A percentile compares a stretch with the other conserved stretches of the same genome.
These are phyloP conservation scores for Phycomyces blakesleeanus DNA, from an alignment of 192 early-diverging fungal genomes.

Conservation along the genomic window DNA sequence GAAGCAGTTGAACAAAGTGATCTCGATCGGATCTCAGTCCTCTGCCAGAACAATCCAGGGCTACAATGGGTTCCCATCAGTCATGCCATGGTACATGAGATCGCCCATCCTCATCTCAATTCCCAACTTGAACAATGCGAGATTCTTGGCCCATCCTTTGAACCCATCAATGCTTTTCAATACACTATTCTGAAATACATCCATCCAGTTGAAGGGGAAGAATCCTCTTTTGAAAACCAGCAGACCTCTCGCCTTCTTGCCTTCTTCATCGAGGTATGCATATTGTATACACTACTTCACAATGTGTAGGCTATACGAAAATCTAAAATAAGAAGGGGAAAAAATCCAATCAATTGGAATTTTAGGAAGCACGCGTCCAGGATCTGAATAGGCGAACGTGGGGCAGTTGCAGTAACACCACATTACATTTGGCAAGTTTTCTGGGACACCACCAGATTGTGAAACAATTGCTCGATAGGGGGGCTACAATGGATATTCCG, in stretches of 20 bases:
- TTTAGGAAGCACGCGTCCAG: slow-evolving; percentile 16
- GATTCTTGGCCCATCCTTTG: slow-evolving; percentile 11
- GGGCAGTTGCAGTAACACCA: slow-evolving; percentile 25
- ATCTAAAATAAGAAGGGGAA: background rate
- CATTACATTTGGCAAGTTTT: slow-evolving; percentile 22
- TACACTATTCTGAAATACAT: slow-evolving; percentile 10
- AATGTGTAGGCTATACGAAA: too few species aligned
- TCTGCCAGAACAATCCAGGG: slow-evolving; percentile 8
- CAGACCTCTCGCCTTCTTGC: background rate
- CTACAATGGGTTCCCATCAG: slow-evolving; percentile 15
- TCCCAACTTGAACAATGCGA: background rate
- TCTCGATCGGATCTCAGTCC: background rate
- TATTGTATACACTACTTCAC: background rate
- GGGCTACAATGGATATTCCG: slow-evolving; percentile 6
- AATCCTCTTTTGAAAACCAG: background rate
- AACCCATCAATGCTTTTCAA: slow-evolving; percentile 14
- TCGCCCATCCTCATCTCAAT: slow-evolving; percentile 9
- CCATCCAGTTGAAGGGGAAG: background rate
- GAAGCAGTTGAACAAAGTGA: slow-evolving; percentile 2
- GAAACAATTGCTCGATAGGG: slow-evolving; percentile 13
- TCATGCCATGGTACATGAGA: slow-evolving; percentile 3
- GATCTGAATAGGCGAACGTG: slow-evolving; percentile 17
- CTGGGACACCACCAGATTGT: slow-evolving; percentile 15
- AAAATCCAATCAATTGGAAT: background rate
- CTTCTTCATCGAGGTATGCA: slow-evolving; percentile 20